These are phyloP conservation scores for Acephala macrosclerotiorum DNA, from an alignment of 2,329 filamentous ascomycete genomes.

Conservation along the genomic window DNA sequence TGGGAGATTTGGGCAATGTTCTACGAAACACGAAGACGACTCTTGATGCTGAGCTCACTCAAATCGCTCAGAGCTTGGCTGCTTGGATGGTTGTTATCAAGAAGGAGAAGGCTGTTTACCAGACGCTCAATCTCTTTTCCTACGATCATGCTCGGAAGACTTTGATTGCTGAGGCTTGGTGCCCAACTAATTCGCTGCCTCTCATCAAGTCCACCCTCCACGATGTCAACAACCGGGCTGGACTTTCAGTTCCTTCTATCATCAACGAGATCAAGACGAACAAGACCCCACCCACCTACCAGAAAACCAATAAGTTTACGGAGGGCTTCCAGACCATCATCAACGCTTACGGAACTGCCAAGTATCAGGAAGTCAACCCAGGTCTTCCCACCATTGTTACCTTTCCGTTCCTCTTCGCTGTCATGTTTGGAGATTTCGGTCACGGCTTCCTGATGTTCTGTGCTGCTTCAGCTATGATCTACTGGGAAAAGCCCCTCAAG, in stretches of 20 bases:
- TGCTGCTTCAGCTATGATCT: constrained; percentile 90
- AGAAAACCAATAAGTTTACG: constrained; percentile 99
- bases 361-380: constrained; percentile 97
- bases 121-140: constrained; percentile 94
- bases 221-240: constrained; percentile 95
- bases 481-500: constrained; percentile 91
- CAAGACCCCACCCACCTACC: constrained; percentile 96
- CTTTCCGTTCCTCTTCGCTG: constrained; percentile 98
- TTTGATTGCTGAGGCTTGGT: constrained; percentile 97
- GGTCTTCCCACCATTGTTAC: constrained; percentile 95
- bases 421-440: constrained; percentile 99
- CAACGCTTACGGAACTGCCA: constrained; percentile 96
- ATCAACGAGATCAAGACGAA: constrained; percentile 98
- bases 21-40: constrained; percentile 95
- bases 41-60: constrained; percentile 88
- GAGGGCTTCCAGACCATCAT: constrained; percentile 99
- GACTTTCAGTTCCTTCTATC: constrained; percentile 96
- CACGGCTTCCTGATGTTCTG: constrained; percentile 90
- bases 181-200: constrained; percentile 87
- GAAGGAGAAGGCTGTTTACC: constrained; percentile 98
- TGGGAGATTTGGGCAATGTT: constrained; percentile 91
- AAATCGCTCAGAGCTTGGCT: constrained; percentile 90
- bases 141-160: constrained; percentile 97
- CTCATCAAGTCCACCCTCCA: constrained; percentile 93
- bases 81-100: constrained; percentile 98